phyloP scores from a whole-genome alignment of 2,329 filamentous ascomycete genomes.

The Elsinoe australis region DNA sequence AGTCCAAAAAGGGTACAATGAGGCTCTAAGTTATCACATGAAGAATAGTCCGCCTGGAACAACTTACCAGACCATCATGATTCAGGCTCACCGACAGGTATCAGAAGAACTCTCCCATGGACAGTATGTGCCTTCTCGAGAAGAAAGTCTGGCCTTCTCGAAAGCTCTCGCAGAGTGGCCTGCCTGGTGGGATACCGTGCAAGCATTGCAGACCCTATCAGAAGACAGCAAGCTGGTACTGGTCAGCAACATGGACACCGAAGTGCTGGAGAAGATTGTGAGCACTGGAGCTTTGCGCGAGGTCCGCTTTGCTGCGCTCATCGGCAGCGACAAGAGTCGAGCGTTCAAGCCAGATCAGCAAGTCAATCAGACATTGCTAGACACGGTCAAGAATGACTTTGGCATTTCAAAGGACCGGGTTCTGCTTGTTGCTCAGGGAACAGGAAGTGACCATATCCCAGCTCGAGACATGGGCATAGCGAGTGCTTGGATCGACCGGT shows the following conservation, averaged over 20 bases:
- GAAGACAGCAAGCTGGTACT: not conserved
- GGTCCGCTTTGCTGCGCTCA: slow-evolving; percentile 5
- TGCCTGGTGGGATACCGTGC: slow-evolving; percentile 1
- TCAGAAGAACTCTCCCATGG: not conserved
- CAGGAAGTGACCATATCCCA: slow-evolving; percentile 9
- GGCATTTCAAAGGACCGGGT: slow-evolving; percentile 4
- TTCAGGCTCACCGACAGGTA: not conserved
- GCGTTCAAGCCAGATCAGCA: slow-evolving; percentile 15
- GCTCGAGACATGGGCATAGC: slow-evolving; percentile 11
- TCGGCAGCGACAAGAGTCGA: slow-evolving; percentile 11
- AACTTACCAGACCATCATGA: slow-evolving; percentile 7
- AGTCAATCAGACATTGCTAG: slow-evolving; percentile 14
- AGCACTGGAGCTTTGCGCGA: not conserved
- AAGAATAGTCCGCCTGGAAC: not conserved
- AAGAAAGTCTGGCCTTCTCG: not conserved
- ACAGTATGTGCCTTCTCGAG: not conserved
- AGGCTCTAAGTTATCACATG: not conserved
- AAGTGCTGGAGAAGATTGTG: not conserved
- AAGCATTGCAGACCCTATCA: not conserved
- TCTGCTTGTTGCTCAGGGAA: slow-evolving; percentile 13
- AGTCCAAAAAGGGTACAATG: not conserved
- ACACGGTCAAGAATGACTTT: not conserved
- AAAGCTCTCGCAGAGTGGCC: slow-evolving; percentile 1
- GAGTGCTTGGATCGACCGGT: slow-evolving; percentile 15
- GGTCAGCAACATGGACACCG: slow-evolving; percentile 15